Evolutionary conservation across 169 alveolate genomes (phyloP).

Genomic region (Cyclospora cayetanensis): DNA sequence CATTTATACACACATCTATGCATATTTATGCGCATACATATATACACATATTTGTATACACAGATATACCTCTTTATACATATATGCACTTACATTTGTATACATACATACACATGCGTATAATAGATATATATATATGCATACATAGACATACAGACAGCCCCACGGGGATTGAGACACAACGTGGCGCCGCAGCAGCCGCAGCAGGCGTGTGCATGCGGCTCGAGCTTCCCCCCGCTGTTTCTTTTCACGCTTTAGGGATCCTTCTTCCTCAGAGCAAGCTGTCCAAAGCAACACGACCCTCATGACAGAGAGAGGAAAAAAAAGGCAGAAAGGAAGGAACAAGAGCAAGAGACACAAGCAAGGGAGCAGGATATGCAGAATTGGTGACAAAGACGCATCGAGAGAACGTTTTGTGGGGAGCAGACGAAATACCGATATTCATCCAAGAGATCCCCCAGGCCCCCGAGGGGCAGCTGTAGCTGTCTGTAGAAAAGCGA

Average conservation of each 20-base stretch:
- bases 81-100: not conserved
- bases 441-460: conserved; percentile 76
- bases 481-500: conserved; percentile 75
- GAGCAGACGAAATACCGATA: conserved; percentile 61
- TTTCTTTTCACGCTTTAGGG: no score
- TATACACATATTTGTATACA: not conserved
- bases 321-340: not conserved
- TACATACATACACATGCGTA: not conserved
- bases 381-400: not conserved
- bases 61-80: not conserved
- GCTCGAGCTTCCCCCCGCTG: no score
- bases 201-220: not conserved
- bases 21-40: not conserved
- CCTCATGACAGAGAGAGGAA: not conserved
- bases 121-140: not conserved
- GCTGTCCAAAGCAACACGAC: no score
- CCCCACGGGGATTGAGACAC: not conserved
- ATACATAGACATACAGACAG: not conserved
- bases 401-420: not conserved
- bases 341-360: not conserved
- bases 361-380: no score
- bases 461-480: conserved; percentile 76
- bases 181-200: not conserved
- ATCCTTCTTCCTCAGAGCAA: no score
- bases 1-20: not conserved